Conservation (phyloP, 768 basidiomycete genomes). For the Termitomyces sp. region DNA sequence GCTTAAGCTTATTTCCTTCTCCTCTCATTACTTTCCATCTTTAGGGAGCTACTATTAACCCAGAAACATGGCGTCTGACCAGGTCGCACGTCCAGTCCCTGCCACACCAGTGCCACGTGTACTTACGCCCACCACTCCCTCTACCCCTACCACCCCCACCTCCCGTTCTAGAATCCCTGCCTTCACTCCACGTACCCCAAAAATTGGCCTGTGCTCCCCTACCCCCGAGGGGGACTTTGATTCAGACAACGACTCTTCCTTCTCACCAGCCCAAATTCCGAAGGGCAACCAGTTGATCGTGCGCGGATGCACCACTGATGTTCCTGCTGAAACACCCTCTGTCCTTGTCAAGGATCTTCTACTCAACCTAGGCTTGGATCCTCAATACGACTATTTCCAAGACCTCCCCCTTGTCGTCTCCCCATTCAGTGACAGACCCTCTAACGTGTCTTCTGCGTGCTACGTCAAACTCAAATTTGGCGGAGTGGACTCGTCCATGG, state of each 20-base stretch:
- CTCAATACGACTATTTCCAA: neutral
- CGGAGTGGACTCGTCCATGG: neutral
- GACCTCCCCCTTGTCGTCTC: neutral
- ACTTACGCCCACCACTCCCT: no score
- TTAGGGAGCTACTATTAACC: no score
- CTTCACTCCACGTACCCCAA: neutral
- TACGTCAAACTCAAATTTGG: neutral
- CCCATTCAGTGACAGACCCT: neutral
- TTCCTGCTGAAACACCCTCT: no score
- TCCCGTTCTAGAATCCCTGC: neutral
- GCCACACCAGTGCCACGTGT: no score
- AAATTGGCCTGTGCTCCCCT: neutral
- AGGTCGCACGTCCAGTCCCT: no score
- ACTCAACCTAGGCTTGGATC: no score
- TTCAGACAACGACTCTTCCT: neutral
- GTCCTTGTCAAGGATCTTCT: no score
- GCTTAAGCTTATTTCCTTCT: no score
- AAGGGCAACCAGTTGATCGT: neutral
- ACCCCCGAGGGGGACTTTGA: neutral
- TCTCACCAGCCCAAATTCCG: neutral
- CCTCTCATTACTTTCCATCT: no score
- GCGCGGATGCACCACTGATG: neutral
- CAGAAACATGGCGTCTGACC: no score
- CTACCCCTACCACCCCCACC: no score
- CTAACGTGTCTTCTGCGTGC: neutral